Base-by-base conservation (phyloP, 176 grass and related monocot species). In the Thalia dealbata region DNA sequence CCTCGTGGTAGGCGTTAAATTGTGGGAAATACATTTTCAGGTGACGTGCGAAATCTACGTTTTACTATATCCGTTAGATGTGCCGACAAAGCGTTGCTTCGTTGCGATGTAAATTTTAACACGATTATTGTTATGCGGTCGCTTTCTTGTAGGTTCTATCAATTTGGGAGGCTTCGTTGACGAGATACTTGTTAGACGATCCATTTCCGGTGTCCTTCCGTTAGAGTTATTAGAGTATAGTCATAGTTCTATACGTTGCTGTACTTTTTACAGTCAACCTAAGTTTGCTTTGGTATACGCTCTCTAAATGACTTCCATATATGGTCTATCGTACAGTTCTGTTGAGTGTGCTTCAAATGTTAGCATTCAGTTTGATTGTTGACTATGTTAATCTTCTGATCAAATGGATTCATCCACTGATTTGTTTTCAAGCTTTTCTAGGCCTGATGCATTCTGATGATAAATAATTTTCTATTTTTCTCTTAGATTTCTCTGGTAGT, bases 1-100 rank as follows among this genome's bases (percentile, higher is more conserved):
- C 85, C 93, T 84, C 95, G 89, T 78, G 84, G 81, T 83, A 90
- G 95, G 79, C 95, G 95, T 87, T 93, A 88, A 88, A 99, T 78
- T 75, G 48, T 73, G 78, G 7, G 78, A 77, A 73, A 76, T 75
- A 82, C 19, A 61, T 78, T 67, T 75, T 22, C 62, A 86, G 83
- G 64, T 92, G 81, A 88, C 85, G 52, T 71, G 87, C 12, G 21
- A 71, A 71, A 84, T 82, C 76, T 86, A 46, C 64, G 71, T n/a
- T 3, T 38, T 70, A 7, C 38, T 44, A 22, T 43, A 68, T 43
- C 32, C 38, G 10, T 43, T 12, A n/a, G 35, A 43, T 68, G 27
- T 43, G 21, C 69, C 72, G 60, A 23, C 16, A 30, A 27, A 50
- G 70, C 24, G 50, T 28, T 63, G 15, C 61, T 80, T 25, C 60